These are phyloP conservation scores for Perkinsela sp. DNA, from an alignment of 208 protist genomes.

Conservation along the genomic window DNA sequence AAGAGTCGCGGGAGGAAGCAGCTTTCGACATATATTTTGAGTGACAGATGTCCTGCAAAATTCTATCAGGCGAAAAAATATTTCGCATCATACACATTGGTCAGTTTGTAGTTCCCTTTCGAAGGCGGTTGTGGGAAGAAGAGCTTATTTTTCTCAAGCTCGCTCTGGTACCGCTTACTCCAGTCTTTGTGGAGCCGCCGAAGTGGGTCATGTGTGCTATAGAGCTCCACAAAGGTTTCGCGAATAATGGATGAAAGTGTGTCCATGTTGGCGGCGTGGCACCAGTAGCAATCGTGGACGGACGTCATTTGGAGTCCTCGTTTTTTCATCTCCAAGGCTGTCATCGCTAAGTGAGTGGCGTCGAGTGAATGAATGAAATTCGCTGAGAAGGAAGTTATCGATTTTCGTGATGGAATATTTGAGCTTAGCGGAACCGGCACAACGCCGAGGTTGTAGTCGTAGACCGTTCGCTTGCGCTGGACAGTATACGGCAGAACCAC, in stretches of 20 bases:
- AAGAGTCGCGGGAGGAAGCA: too few relatives aligned
- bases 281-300: slow-evolving; percentile 66
- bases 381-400: slow-evolving; percentile 38
- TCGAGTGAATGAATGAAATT: slow-evolving; percentile 71
- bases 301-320: slow-evolving; percentile 14
- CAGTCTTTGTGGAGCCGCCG: not conserved
- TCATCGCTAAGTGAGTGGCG: slow-evolving; percentile 58
- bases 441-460: not conserved
- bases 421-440: not conserved
- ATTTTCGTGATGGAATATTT: not conserved
- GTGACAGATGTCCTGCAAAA: too few relatives aligned
- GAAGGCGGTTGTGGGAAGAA: not conserved
- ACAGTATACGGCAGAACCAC: slow-evolving; percentile 3
- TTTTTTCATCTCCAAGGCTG: slow-evolving; percentile 13
- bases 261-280: slow-evolving; percentile 24
- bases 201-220: slow-evolving; percentile 6
- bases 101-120: not conserved
- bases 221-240: slow-evolving; percentile 40
- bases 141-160: not conserved
- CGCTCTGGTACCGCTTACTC: not conserved
- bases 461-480: not conserved
- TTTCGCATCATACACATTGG: not conserved
- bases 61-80: not conserved
- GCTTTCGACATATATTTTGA: too few relatives aligned
- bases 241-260: slow-evolving; percentile 21